These are phyloP conservation scores for Mortierella claussenii DNA, from an alignment of 192 early-diverging fungal genomes.

Conservation along the genomic window DNA sequence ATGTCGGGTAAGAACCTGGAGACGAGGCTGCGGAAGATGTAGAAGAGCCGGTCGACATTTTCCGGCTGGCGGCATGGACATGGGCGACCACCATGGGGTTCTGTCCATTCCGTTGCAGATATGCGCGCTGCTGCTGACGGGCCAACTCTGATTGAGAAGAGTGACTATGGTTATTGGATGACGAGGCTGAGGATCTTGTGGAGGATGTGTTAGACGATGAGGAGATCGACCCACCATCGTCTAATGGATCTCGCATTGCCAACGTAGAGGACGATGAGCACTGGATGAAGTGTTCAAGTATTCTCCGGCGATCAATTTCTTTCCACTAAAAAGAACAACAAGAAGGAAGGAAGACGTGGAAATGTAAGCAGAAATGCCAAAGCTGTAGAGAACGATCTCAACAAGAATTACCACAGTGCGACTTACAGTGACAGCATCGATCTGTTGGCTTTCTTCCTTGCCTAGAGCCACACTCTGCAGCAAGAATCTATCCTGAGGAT, in stretches of 20 bases:
- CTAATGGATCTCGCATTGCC: slow-evolving; percentile 25
- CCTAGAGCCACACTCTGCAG: slow-evolving; percentile 53
- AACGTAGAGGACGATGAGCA: slow-evolving; percentile 42
- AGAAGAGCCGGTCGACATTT: slow-evolving; percentile 28
- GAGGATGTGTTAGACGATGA: slow-evolving; percentile 39
- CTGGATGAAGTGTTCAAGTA: slow-evolving; percentile 56
- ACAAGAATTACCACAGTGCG: too few species aligned
- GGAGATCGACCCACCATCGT: slow-evolving; percentile 37
- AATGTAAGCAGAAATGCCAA: neutral
- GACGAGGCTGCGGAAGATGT: slow-evolving; percentile 23
- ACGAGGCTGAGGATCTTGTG: slow-evolving; percentile 10
- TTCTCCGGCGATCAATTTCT: slow-evolving; percentile 51
- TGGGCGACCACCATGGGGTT: slow-evolving; percentile 6
- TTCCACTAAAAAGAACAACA: slow-evolving; percentile 43
- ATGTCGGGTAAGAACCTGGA: slow-evolving; percentile 41
- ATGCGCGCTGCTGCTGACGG: neutral
- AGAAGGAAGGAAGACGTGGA: neutral
- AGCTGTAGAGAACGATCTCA: neutral
- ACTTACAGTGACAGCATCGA: slow-evolving; percentile 49
- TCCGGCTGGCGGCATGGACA: slow-evolving; percentile 27
- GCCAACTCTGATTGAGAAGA: slow-evolving; percentile 15
- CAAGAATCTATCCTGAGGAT: slow-evolving; percentile 55
- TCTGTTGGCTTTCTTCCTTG: slow-evolving; percentile 38
- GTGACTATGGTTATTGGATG: neutral
- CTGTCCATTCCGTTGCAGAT: neutral